These are phyloP conservation scores for Beauveria pseudobassiana DNA, from an alignment of 2,329 filamentous ascomycete species.

Conservation along the genomic window DNA sequence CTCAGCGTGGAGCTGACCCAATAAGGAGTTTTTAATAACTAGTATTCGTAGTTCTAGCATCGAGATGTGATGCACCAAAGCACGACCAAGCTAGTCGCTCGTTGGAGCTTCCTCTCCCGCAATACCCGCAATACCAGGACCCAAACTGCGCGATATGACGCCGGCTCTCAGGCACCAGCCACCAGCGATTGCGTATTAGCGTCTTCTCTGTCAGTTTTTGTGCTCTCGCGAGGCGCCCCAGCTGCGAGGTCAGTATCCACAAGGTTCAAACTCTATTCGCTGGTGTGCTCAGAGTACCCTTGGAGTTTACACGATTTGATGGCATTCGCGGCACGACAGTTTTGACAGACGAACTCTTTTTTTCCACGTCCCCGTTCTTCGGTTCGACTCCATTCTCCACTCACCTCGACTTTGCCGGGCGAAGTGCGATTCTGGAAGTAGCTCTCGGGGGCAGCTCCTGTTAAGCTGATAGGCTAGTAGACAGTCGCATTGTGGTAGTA, in stretches of 20 bases:
- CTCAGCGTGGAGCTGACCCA: background rate
- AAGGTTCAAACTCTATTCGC: conserved; percentile 5
- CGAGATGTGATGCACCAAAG: background rate
- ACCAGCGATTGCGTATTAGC: background rate
- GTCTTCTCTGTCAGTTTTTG: background rate
- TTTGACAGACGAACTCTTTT: background rate
- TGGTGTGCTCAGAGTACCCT: background rate
- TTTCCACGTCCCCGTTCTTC: background rate
- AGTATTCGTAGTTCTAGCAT: background rate
- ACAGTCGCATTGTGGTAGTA: too few species aligned
- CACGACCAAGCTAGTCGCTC: too few species aligned
- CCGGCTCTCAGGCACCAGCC: background rate
- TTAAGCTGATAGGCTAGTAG: background rate
- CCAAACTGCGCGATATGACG: background rate
- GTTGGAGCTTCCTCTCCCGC: background rate
- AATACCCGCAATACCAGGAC: background rate
- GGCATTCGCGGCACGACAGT: background rate
- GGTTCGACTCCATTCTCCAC: background rate
- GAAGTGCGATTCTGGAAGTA: background rate
- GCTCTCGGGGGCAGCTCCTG: background rate
- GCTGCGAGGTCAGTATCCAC: conserved; percentile 1
- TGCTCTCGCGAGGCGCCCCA: conserved; percentile 2
- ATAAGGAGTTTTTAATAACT: background rate
- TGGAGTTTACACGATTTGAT: background rate
- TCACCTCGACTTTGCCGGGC: background rate